Evolutionary conservation across 768 basidiomycete genomes (phyloP).

Genomic region (Termitomyces sp.): DNA sequence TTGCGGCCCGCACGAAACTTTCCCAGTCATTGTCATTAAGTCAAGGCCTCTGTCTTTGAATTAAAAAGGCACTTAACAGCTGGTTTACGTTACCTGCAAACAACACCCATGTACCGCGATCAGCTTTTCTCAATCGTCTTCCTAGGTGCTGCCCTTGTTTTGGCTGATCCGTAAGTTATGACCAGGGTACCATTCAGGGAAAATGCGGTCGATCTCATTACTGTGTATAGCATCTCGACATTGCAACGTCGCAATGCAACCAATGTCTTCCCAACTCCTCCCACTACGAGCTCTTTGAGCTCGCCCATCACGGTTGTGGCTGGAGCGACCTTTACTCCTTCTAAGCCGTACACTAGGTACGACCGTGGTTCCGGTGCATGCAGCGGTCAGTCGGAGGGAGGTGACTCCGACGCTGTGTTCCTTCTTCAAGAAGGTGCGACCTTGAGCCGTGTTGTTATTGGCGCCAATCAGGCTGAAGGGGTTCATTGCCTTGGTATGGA

Average conservation of each 20-base stretch:
- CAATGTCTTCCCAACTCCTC: slow-evolving; percentile 28
- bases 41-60: not conserved
- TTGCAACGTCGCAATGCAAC: slow-evolving; percentile 28
- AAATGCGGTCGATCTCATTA: too few species aligned
- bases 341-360: slow-evolving; percentile 29
- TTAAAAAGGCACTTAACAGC: not conserved
- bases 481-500: slow-evolving; percentile 31
- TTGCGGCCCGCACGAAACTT: not conserved
- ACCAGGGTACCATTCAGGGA: not conserved
- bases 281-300: slow-evolving; percentile 29
- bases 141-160: not conserved
- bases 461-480: slow-evolving; percentile 35
- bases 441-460: slow-evolving; percentile 33
- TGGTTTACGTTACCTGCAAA: not conserved
- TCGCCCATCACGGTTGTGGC: slow-evolving; percentile 25
- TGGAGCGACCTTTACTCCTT: slow-evolving; percentile 28
- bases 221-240: not conserved
- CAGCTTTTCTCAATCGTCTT: not conserved
- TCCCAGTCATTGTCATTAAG: not conserved
- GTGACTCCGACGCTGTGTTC: slow-evolving; percentile 35
- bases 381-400: slow-evolving; percentile 29
- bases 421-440: slow-evolving; percentile 34
- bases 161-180: slow-evolving; percentile 3
- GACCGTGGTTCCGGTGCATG: slow-evolving; percentile 36
- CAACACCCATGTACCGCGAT: not conserved